Evolutionary conservation across 257 asterid species (phyloP).

Genomic region (Scutellaria baicalensis): DNA sequence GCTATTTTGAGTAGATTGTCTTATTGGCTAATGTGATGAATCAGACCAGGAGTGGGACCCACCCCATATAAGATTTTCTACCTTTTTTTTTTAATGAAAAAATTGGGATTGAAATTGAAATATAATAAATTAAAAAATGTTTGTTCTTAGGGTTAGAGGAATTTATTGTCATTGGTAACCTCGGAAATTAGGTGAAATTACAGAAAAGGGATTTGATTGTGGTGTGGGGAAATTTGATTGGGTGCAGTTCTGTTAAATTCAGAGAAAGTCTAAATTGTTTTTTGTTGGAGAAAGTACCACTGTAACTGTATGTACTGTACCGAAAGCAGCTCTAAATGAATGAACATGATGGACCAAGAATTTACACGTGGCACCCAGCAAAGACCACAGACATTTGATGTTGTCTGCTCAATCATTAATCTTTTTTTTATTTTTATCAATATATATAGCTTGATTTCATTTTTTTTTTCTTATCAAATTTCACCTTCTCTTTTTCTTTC

Average conservation of each 20-base stretch:
- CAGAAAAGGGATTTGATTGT: slow-evolving; percentile 6
- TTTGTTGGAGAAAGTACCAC: slow-evolving; percentile 16
- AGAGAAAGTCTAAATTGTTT: slow-evolving; percentile 19
- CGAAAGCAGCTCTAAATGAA: slow-evolving; percentile 3
- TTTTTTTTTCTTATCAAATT: too few relatives aligned
- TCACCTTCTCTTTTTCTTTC: too few relatives aligned
- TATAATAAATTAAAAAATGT: too few relatives aligned
- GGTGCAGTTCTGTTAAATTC: slow-evolving; percentile 12
- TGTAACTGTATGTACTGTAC: slow-evolving; percentile 17
- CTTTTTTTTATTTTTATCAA: not conserved
- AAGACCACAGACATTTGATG: slow-evolving; percentile 19
- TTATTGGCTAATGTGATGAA: slow-evolving; percentile 9
- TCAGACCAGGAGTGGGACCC: slow-evolving; percentile 30
- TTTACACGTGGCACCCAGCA: slow-evolving; percentile 23
- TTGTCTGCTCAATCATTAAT: slow-evolving; percentile 11
- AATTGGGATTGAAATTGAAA: too few relatives aligned
- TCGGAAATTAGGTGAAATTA: slow-evolving; percentile 9
- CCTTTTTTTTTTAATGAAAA: too few relatives aligned
- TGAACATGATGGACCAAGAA: not conserved
- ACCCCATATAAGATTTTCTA: not conserved
- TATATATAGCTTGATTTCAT: too few relatives aligned
- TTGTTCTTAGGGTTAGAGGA: not conserved
- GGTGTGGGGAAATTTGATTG: slow-evolving; percentile 22
- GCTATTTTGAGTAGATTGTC: not conserved
- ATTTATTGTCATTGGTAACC: not conserved